Percentiles rank a stretch among this genome's conserved stretches.
Evolutionary conservation across 805 yeast species (phyloP).

Genomic region (Komagataella pastoris): DNA sequence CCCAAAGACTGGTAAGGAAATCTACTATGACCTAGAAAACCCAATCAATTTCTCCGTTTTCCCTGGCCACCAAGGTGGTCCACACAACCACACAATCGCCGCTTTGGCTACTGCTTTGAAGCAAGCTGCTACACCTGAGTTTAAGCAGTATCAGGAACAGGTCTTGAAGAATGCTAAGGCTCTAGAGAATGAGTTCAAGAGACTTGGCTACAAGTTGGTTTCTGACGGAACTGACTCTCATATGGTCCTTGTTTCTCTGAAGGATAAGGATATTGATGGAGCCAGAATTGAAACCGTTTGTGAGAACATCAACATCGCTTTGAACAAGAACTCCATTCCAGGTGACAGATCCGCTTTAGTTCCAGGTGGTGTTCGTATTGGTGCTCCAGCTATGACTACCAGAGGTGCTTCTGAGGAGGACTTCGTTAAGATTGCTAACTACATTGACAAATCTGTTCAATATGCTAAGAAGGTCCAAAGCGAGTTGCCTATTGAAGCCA

Average conservation of each 20-base stretch:
- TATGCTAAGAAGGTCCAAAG: conserved; percentile 68
- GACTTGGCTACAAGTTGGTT: conserved; percentile 68
- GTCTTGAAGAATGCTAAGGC: conserved; percentile 82
- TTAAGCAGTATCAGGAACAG: conserved; percentile 77
- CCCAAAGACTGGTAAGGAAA: conserved; percentile 86
- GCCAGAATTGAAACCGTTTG: conserved; percentile 94
- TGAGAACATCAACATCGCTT: conserved; percentile 88
- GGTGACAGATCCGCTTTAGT: conserved; percentile 95
- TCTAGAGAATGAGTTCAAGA: conserved; percentile 62
- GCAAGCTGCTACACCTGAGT: conserved; percentile 87
- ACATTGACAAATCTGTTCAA: conserved; percentile 68
- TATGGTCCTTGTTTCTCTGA: conserved; percentile 82
- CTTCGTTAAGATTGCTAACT: conserved; percentile 65
- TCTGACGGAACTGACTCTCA: conserved; percentile 96
- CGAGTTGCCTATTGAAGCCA: conserved; percentile 79
- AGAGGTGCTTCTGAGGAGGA: conserved; percentile 90
- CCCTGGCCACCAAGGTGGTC: conserved; percentile 99
- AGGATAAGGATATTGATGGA: conserved; percentile 88
- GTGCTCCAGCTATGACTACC: conserved; percentile 98
- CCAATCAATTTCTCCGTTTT: conserved; percentile 96
- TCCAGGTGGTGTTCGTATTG: conserved; percentile 95
- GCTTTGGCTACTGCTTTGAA: conserved; percentile 95
- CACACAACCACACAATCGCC: conserved; percentile 97
- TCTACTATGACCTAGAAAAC: conserved; percentile 81
- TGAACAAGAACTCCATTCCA: conserved; percentile 95